Percentiles rank a stretch among this genome's conserved stretches.
Conservation (phyloP, 1,284 basidiomycete species). For the Coniophora puteana region DNA sequence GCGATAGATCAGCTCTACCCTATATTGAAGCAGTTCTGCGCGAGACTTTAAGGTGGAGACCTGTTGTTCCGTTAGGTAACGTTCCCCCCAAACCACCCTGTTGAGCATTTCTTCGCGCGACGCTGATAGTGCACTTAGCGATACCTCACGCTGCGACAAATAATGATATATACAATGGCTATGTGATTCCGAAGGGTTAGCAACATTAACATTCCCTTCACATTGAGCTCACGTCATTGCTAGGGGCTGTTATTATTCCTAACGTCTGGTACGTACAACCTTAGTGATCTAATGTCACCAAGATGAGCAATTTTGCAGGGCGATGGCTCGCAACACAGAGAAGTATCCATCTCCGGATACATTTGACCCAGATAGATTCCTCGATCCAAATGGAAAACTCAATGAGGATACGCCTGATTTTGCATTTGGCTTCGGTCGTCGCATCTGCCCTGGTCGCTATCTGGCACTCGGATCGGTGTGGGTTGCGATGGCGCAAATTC, state of each 20-base stretch:
- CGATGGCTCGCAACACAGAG: conserved; percentile 1
- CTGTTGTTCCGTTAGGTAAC: conserved; percentile 3
- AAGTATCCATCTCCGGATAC: background rate
- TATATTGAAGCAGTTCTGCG: conserved; percentile 9
- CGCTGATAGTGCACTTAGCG: conserved; percentile 7
- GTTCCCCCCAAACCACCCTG: background rate
- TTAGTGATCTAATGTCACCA: background rate
- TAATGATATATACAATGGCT: conserved; percentile 13
- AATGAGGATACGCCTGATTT: conserved; percentile 2
- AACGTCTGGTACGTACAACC: conserved; percentile 13
- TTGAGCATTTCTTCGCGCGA: background rate
- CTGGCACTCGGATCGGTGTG: conserved; percentile 30
- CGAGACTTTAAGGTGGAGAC: conserved; percentile 9
- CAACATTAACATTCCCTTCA: background rate
- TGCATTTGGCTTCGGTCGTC: conserved; percentile 7
- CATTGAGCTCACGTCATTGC: background rate
- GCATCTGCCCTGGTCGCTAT: conserved; percentile 19
- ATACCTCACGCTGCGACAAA: conserved; percentile 11
- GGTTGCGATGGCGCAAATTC: conserved; percentile 27
- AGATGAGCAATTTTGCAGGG: background rate
- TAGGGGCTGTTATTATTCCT: conserved; percentile 12
- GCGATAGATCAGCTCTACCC: conserved; percentile 5
- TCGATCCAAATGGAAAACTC: background rate
- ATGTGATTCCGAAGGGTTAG: conserved; percentile 15
- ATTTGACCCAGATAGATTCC: conserved; percentile 1